Conservation (phyloP, 129 eudicot species). For the Chrysanthemum makinoi region DNA sequence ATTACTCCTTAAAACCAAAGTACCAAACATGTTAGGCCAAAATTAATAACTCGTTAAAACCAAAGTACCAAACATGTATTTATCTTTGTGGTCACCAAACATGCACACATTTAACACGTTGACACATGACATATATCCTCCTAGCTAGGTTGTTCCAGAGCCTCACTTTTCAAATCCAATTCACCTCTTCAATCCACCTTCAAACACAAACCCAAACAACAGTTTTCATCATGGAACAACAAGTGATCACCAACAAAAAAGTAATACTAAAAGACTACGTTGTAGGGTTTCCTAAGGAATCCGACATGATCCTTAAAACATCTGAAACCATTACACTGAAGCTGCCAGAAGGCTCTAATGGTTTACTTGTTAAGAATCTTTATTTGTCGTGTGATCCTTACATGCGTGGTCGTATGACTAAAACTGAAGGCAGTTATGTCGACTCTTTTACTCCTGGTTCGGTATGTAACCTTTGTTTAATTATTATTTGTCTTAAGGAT, state of each 20-base stretch:
- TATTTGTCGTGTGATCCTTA: conserved; percentile 30
- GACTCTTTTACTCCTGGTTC: conserved; percentile 30
- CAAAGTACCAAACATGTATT: too few relatives aligned
- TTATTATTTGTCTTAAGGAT: too few relatives aligned
- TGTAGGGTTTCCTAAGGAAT: conserved; percentile 14
- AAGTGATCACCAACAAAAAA: neutral
- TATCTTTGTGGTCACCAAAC: too few relatives aligned
- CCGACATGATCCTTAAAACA: neutral
- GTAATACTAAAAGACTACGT: neutral
- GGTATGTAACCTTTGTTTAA: conserved; percentile 8
- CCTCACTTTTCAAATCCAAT: too few relatives aligned
- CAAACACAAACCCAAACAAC: neutral
- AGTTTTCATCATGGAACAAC: neutral
- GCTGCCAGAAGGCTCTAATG: conserved; percentile 9
- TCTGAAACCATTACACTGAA: conserved; percentile 1
- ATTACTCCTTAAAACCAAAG: too few relatives aligned
- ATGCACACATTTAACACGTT: too few relatives aligned
- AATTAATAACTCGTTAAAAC: too few relatives aligned
- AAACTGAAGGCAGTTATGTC: conserved; percentile 12
- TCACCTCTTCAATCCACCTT: neutral
- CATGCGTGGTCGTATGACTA: conserved; percentile 22
- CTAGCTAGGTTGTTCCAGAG: too few relatives aligned
- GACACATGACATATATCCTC: too few relatives aligned
- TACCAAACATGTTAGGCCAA: too few relatives aligned
- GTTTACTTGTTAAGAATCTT: conserved; percentile 18